Base-by-base conservation (phyloP, 768 basidiomycete genomes). In the Auriscalpium orientale region DNA sequence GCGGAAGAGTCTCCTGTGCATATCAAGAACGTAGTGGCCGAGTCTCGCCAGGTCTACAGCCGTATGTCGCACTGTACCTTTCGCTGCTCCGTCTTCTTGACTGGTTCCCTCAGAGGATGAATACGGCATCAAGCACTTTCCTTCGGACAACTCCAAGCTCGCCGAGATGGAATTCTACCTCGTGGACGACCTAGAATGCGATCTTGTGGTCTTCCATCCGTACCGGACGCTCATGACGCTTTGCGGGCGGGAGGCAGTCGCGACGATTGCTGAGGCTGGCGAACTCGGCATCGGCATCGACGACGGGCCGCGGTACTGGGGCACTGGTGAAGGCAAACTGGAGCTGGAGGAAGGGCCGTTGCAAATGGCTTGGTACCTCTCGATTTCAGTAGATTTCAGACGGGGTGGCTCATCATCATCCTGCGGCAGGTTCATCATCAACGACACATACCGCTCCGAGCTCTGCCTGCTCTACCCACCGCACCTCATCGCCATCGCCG, bases 161-260 rank as follows among this genome's bases (percentile, higher is more conserved):
- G 97, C 95, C 4, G 97, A 99, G 69, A 98, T 98, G 95, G 95
- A 98, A 68, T 98, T 98, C 73, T 98, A 95, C 72, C 84, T 98
- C 10, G 86, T 99, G 21, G 92, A 92, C 66, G 95, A 99, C 67
- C 80, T 98, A 28, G 94, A 97, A 68, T 98, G 95, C 65, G 92
- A 98, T 70, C 74, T 99, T 45, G 69, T 86, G 54, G 80, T 98
- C 8, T 98, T 93, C 68, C 97, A 98, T 68, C 95, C 97, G 0
- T 99, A 99, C 71, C 85, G 93, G 51, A 90, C 92, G 0, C 80
- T 98, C 21, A 73, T 89, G 44, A 76, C 87, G 1, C 74, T 97
- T 16, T 89, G 88, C 63, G 85, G 80, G 57, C 82, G 82, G 57
- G 83, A 84, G 40, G 69, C 74, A 45, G 61, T 69, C 1, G 72